Base-by-base conservation (phyloP, 139 green algal genomes). In the Monoraphidium neglectum region DNA sequence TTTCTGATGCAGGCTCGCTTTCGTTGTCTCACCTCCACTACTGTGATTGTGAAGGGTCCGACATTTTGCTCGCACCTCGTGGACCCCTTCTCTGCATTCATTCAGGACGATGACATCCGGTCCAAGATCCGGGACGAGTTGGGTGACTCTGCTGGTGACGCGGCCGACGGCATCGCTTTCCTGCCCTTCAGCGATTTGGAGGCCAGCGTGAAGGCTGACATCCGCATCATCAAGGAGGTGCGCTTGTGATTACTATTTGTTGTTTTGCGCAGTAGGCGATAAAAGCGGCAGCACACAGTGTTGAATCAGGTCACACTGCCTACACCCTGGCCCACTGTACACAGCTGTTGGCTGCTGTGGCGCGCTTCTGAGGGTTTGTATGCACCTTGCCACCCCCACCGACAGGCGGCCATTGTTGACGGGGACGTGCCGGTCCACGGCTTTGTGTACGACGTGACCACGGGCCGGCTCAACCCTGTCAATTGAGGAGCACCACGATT, bases 361-460 rank as follows among this genome's bases (percentile, higher is more conserved):
- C n/a, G n/a, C n/a, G n/a, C n/a, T n/a, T n/a, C n/a, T n/a, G n/a
- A n/a, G n/a, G n/a, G n/a, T n/a, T n/a, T n/a, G n/a, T n/a, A n/a
- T n/a, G n/a, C n/a, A n/a, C n/a, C n/a, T n/a, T n/a, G n/a, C n/a
- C n/a, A n/a, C n/a, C n/a, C n/a, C n/a, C n/a, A n/a, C n/a, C n/a
- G n/a, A n/a, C n/a, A n/a, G n/a, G 57, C 57, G 23, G 57, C 57
- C 8, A 30, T 65, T 8, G 57, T 81, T 18, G 53, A 43, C 33
- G 47, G 68, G 13, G 82, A 73, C 57, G 83, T 70, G 2, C 69
- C 68, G 13, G 71, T 92, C 24, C 60, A 73, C 15, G 87, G 87
- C 12, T 81, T 82, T 46, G 57, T 92, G 15, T 92, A 92, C 21
- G 74, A 92, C 38, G 87, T 92, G 15, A 66, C 83, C 32, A 87